These are phyloP conservation scores for Leptodermis oblonga DNA, from an alignment of 257 asterid species.

Conservation along the genomic window DNA sequence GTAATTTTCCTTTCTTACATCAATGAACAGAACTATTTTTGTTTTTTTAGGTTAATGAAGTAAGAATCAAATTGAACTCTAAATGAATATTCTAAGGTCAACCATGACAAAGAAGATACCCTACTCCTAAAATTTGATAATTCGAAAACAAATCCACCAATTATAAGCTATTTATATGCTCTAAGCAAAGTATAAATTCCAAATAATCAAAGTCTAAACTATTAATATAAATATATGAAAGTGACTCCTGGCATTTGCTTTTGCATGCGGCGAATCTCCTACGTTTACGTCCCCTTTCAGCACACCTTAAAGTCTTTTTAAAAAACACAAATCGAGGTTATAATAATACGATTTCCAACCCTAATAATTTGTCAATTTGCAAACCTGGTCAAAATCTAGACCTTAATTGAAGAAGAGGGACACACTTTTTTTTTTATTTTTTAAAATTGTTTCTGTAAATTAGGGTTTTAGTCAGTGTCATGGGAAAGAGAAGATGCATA, in stretches of 20 bases:
- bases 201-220: neutral
- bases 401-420: neutral
- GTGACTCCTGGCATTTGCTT: neutral
- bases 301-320: neutral
- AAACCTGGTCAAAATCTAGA: too few relatives aligned
- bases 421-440: neutral
- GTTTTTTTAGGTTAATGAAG: too few relatives aligned
- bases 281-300: neutral
- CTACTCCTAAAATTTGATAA: neutral
- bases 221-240: neutral
- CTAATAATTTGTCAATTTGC: neutral
- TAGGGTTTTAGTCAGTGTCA: too few relatives aligned
- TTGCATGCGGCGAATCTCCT: constrained; percentile 2
- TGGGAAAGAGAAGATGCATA: too few relatives aligned
- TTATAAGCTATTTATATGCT: neutral
- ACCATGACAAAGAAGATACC: neutral
- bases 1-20: too few relatives aligned
- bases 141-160: neutral
- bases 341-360: too few relatives aligned
- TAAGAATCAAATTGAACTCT: too few relatives aligned
- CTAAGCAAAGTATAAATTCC: neutral
- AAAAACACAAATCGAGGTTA: neutral
- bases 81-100: constrained; percentile 4
- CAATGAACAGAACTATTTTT: too few relatives aligned
- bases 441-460: too few relatives aligned